Percentiles rank a stretch among this genome's conserved stretches.
Conservation (phyloP, 2,329 filamentous ascomycete species). For the Keithomyces neogunnii region DNA sequence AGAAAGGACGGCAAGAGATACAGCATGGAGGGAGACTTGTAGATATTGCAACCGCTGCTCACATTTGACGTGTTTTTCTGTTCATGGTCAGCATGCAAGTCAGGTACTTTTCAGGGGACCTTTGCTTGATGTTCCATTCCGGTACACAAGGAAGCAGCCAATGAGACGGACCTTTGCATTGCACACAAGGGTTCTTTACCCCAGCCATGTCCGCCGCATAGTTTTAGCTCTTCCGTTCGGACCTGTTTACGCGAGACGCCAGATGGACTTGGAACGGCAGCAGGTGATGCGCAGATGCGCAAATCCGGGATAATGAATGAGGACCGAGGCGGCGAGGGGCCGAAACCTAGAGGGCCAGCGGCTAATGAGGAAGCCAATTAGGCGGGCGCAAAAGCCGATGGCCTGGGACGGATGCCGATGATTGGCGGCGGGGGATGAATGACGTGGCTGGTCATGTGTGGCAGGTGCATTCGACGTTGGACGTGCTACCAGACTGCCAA, state of each 20-base stretch:
- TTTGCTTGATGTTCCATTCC: not conserved
- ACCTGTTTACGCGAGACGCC: not conserved
- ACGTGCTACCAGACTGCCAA: too few species aligned
- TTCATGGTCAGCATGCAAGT: constrained; percentile 7
- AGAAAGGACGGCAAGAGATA: too few species aligned
- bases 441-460: not conserved
- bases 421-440: not conserved
- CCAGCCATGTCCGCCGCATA: constrained; percentile 18
- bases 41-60: constrained; percentile 4
- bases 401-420: not conserved
- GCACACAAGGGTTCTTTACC: constrained; percentile 24
- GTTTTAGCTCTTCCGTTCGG: constrained; percentile 3
- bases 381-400: constrained; percentile 1
- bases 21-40: not conserved
- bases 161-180: constrained; percentile 23
- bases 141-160: not conserved
- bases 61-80: constrained; percentile 29
- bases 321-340: not conserved
- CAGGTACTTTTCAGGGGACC: not conserved
- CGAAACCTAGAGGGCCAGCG: not conserved
- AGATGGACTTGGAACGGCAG: not conserved
- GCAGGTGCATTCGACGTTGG: too few species aligned
- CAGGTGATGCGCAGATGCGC: not conserved
- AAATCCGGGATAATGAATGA: not conserved
- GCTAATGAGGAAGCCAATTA: not conserved